phyloP scores from a whole-genome alignment of 768 basidiomycete genomes.

The Russula foetens region DNA sequence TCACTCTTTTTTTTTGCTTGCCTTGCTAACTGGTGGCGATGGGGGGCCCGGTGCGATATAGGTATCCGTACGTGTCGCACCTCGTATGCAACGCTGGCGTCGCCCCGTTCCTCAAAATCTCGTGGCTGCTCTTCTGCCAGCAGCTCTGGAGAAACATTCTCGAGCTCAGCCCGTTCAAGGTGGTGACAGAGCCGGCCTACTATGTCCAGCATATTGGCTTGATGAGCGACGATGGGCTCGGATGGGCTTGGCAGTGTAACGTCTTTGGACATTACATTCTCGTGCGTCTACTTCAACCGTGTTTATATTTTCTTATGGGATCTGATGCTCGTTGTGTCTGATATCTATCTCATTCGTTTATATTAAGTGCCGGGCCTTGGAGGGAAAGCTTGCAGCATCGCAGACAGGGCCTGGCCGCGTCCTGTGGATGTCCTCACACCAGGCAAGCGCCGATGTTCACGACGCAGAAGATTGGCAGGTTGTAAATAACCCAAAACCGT shows the following conservation, averaged over 20 bases:
- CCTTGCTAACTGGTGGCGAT: neutral
- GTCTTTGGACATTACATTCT: constrained; percentile 74
- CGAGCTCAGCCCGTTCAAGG: constrained; percentile 31
- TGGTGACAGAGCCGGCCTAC: constrained; percentile 47
- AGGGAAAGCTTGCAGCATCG: constrained; percentile 43
- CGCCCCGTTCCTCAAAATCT: constrained; percentile 45
- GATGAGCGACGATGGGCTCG: constrained; percentile 58
- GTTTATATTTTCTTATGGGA: neutral
- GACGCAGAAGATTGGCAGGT: constrained; percentile 68
- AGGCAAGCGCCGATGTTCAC: constrained; percentile 46
- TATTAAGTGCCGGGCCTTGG: constrained; percentile 57
- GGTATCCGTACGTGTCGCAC: constrained; percentile 76
- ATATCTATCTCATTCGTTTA: neutral
- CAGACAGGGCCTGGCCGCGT: constrained; percentile 45
- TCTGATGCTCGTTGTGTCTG: too few relatives aligned
- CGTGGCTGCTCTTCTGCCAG: constrained; percentile 38
- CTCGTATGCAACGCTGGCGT: constrained; percentile 76
- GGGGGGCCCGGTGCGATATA: constrained; percentile 23
- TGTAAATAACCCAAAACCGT: constrained; percentile 49
- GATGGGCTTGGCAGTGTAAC: constrained; percentile 81
- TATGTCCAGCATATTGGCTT: constrained; percentile 53
- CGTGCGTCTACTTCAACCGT: constrained; percentile 36
- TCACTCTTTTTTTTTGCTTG: neutral
- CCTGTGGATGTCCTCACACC: constrained; percentile 74
- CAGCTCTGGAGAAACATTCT: constrained; percentile 34